Conservation (phyloP, 2,329 filamentous ascomycete genomes). For the Scedosporium dehoogii region DNA sequence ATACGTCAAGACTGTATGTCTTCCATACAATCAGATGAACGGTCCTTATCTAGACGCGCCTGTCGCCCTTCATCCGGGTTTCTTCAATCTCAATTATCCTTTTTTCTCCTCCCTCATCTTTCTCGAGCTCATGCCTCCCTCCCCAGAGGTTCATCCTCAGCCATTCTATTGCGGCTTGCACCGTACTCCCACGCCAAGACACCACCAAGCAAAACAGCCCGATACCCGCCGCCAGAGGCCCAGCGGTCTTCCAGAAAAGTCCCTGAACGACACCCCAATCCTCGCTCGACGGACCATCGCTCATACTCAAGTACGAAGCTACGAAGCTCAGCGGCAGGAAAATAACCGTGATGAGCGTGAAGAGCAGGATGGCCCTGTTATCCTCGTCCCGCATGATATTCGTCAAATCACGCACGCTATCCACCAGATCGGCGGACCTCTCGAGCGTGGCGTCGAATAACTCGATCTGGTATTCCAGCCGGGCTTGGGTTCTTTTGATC, state of each 20-base stretch:
- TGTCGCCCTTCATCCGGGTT: too few relatives aligned
- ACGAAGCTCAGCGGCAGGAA: slow-evolving; percentile 22
- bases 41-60: too few relatives aligned
- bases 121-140: too few relatives aligned
- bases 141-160: too few relatives aligned
- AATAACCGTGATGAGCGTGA: slow-evolving; percentile 20
- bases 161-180: too few relatives aligned
- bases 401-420: neutral
- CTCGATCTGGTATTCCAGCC: neutral
- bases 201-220: slow-evolving; percentile 3
- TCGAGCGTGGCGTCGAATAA: neutral
- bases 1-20: too few relatives aligned
- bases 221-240: slow-evolving; percentile 8
- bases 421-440: neutral
- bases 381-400: slow-evolving; percentile 10
- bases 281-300: slow-evolving; percentile 8
- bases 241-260: slow-evolving; percentile 10
- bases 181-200: too few relatives aligned
- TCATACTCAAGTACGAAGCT: slow-evolving; percentile 22
- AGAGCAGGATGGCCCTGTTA: slow-evolving; percentile 18
- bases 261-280: slow-evolving; percentile 8
- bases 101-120: too few relatives aligned
- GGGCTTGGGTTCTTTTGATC: neutral
- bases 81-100: too few relatives aligned
- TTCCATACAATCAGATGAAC: too few relatives aligned